A percentile compares a stretch with the other conserved stretches of the same genome.
phyloP scores from a whole-genome alignment of 768 basidiomycete species.

The Calocybe gangraenosa region DNA sequence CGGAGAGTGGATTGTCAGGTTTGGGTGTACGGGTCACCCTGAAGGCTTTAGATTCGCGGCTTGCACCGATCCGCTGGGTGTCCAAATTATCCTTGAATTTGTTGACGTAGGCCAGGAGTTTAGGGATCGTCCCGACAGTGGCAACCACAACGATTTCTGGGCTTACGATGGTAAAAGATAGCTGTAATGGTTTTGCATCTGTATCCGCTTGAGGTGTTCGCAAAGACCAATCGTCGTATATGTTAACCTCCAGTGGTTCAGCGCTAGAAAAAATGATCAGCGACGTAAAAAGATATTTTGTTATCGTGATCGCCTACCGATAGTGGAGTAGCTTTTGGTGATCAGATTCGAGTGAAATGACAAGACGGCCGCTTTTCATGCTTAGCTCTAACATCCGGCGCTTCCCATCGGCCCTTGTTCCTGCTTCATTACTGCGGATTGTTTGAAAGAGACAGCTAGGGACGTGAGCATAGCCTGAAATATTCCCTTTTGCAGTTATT shows the following conservation, averaged over 20 bases:
- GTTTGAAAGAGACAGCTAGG: constrained; percentile 77
- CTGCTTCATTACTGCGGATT: constrained; percentile 49
- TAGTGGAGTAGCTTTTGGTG: constrained; percentile 71
- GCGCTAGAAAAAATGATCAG: constrained; percentile 41
- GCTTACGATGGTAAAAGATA: constrained; percentile 75
- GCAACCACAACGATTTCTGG: constrained; percentile 62
- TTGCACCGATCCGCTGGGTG: constrained; percentile 70
- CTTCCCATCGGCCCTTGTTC: constrained; percentile 26
- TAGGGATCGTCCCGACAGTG: constrained; percentile 75
- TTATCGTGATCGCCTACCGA: constrained; percentile 48
- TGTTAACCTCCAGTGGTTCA: constrained; percentile 70
- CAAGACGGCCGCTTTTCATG: constrained; percentile 69
- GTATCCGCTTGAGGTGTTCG: constrained; percentile 34
- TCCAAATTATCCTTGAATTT: constrained; percentile 74
- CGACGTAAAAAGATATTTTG: background rate
- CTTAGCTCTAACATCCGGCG: constrained; percentile 66
- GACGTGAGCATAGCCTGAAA: constrained; percentile 65
- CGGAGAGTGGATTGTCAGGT: constrained; percentile 76
- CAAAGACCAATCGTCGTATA: constrained; percentile 80
- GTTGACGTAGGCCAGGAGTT: constrained; percentile 66
- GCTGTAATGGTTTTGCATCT: constrained; percentile 49
- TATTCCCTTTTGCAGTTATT: constrained; percentile 66
- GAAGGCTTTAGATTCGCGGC: constrained; percentile 75
- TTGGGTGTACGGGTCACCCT: constrained; percentile 65
- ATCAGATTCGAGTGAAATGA: constrained; percentile 69